Conservation (phyloP, 129 eudicot species). For the Flaveria bidentis region DNA sequence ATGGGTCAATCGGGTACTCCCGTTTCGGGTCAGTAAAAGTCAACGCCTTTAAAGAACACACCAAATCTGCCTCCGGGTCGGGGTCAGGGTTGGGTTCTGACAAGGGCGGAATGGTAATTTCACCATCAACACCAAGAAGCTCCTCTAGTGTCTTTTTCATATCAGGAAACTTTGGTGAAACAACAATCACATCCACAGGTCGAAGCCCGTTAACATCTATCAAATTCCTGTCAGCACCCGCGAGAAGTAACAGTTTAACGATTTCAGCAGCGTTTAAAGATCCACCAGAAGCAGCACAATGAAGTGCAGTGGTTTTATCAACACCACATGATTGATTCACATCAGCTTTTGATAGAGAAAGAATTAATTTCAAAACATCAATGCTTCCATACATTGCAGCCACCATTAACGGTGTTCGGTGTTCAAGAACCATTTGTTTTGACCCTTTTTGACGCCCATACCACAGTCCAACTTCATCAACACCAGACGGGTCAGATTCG, state of each 20-base stretch:
- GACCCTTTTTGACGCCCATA: slow-evolving; percentile 84
- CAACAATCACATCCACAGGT: slow-evolving; percentile 56
- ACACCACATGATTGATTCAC: slow-evolving; percentile 63
- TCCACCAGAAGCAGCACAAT: slow-evolving; percentile 87
- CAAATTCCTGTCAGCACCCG: slow-evolving; percentile 69
- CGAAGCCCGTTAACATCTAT: slow-evolving; percentile 62
- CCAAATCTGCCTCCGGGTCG: slow-evolving; percentile 40
- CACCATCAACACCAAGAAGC: slow-evolving; percentile 48
- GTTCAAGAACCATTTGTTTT: slow-evolving; percentile 77
- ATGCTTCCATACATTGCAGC: slow-evolving; percentile 77
- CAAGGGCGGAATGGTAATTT: slow-evolving; percentile 30
- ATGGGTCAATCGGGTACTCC: slow-evolving; percentile 74
- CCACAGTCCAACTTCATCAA: slow-evolving; percentile 77
- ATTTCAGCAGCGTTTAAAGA: slow-evolving; percentile 50
- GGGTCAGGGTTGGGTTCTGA: slow-evolving; percentile 21
- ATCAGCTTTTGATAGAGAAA: slow-evolving; percentile 53
- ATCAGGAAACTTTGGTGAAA: slow-evolving; percentile 47
- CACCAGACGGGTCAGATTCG: slow-evolving; percentile 46
- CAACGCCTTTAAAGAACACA: slow-evolving; percentile 43
- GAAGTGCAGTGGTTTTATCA: slow-evolving; percentile 73
- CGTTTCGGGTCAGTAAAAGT: slow-evolving; percentile 36
- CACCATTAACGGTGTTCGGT: slow-evolving; percentile 74
- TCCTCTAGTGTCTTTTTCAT: slow-evolving; percentile 52
- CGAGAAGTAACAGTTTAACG: slow-evolving; percentile 49
- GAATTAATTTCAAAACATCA: slow-evolving; percentile 56